A percentile compares a stretch with the other conserved stretches of the same genome.
Evolutionary conservation across 805 yeast species (phyloP).

Genomic region (Komagataella pseudopastoris): DNA sequence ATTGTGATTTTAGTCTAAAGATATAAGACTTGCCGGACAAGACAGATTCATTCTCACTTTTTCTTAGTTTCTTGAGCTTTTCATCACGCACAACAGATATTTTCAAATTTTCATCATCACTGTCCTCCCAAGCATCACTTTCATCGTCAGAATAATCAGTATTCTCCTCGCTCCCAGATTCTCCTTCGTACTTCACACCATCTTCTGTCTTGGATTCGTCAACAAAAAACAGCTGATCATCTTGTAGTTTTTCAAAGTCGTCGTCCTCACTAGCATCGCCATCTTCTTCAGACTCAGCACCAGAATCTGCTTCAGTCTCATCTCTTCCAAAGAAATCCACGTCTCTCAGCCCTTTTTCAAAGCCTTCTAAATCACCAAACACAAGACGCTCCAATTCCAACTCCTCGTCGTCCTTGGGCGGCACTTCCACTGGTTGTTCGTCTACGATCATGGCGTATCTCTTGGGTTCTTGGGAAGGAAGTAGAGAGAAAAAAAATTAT

Average conservation of each 20-base stretch:
- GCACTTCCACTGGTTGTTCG: slow-evolving; percentile 15
- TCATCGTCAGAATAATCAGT: slow-evolving; percentile 18
- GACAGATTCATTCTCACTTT: slow-evolving; percentile 24
- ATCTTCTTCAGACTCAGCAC: slow-evolving; percentile 15
- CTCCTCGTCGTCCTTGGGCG: slow-evolving; percentile 82
- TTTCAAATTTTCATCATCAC: slow-evolving; percentile 70
- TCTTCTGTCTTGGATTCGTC: slow-evolving; percentile 27
- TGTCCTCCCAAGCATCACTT: slow-evolving; percentile 68
- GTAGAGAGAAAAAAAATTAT: slow-evolving; percentile 1
- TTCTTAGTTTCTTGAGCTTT: slow-evolving; percentile 59
- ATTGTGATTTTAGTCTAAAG: slow-evolving; percentile 40
- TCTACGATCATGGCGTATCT: background rate
- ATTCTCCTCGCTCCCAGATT: slow-evolving; percentile 7
- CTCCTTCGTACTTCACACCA: slow-evolving; percentile 4
- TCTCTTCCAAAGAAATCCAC: slow-evolving; percentile 39
- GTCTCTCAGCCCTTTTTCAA: slow-evolving; percentile 48
- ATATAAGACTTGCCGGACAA: slow-evolving; percentile 19
- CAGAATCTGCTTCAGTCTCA: slow-evolving; percentile 25
- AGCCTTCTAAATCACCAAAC: slow-evolving; percentile 77
- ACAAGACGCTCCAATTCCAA: slow-evolving; percentile 66
- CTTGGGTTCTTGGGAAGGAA: background rate
- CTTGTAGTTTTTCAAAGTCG: slow-evolving; percentile 20
- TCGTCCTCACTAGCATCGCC: slow-evolving; percentile 18
- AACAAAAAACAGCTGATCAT: slow-evolving; percentile 39
- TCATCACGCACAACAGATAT: slow-evolving; percentile 49